phyloP scores from a whole-genome alignment of 169 alveolate species.

The Blepharisma undulans region DNA sequence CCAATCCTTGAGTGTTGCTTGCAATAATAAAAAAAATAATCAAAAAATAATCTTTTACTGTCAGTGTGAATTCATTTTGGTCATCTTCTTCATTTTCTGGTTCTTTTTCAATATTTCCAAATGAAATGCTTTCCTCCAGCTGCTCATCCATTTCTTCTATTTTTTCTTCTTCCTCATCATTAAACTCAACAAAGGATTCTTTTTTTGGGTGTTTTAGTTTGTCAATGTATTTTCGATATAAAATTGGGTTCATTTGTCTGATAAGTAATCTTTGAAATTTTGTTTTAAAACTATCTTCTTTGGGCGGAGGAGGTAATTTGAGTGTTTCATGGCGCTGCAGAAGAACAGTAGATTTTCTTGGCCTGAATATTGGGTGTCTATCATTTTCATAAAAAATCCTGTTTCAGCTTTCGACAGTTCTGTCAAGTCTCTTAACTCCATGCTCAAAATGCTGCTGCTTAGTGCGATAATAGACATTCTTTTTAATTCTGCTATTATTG shows the following conservation, averaged over 20 bases:
- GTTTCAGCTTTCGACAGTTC: slow-evolving; percentile 4
- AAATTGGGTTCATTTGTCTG: not conserved
- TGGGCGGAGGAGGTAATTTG: not conserved
- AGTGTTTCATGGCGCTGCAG: not conserved
- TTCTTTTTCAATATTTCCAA: not conserved
- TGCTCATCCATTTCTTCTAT: not conserved
- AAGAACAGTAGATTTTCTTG: not conserved
- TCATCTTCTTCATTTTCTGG: not conserved
- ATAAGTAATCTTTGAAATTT: not conserved
- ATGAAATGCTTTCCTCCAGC: not conserved
- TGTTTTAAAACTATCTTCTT: not conserved
- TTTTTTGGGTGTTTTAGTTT: not conserved
- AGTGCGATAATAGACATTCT: not conserved
- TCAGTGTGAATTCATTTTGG: not conserved
- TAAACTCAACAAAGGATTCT: not conserved
- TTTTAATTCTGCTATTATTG: not conserved
- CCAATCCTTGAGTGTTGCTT: not conserved
- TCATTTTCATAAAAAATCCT: not conserved
- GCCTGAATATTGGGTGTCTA: not conserved
- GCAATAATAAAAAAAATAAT: not conserved
- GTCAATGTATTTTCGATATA: not conserved
- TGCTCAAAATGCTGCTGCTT: not conserved
- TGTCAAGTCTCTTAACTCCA: not conserved
- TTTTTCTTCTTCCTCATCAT: slow-evolving; percentile 7
- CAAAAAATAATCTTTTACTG: not conserved